A percentile compares a stretch with the other conserved stretches of the same genome.
phyloP scores from a whole-genome alignment of 2,329 filamentous ascomycete genomes.

The Ophiostoma sp. region DNA sequence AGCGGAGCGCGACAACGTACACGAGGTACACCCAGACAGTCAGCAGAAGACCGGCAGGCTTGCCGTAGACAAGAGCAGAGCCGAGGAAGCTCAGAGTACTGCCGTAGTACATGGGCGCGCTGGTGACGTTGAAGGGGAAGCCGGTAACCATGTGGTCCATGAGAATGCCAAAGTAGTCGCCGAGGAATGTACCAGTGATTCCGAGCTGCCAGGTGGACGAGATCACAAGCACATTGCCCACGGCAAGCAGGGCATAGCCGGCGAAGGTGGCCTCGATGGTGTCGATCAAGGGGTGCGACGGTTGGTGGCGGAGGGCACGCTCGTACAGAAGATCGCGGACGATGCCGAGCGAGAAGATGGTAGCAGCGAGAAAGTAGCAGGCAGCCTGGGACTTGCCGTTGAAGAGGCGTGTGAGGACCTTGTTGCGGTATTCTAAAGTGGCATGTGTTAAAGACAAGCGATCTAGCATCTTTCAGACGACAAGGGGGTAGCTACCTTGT shows the following conservation, averaged over 20 bases:
- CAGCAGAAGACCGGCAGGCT: slow-evolving; percentile 76
- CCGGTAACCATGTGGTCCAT: slow-evolving; percentile 93
- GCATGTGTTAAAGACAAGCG: not conserved
- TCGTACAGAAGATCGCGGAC: slow-evolving; percentile 86
- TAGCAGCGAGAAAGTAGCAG: slow-evolving; percentile 82
- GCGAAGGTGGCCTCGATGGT: slow-evolving; percentile 53
- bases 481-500: slow-evolving; percentile 51
- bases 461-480: too few species aligned
- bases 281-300: slow-evolving; percentile 67
- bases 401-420: slow-evolving; percentile 80
- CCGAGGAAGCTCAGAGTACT: slow-evolving; percentile 89
- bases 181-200: slow-evolving; percentile 90
- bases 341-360: slow-evolving; percentile 89
- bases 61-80: slow-evolving; percentile 75
- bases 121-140: slow-evolving; percentile 90
- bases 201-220: slow-evolving; percentile 88
- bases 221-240: slow-evolving; percentile 79
- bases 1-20: slow-evolving; percentile 75
- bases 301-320: slow-evolving; percentile 68
- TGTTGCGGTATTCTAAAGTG: slow-evolving; percentile 77
- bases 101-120: slow-evolving; percentile 94
- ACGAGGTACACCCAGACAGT: slow-evolving; percentile 68
- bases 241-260: slow-evolving; percentile 64
- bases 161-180: slow-evolving; percentile 97
- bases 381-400: slow-evolving; percentile 69